Conservation (phyloP, 345 rosid species). For the Lepidium aucheri region DNA sequence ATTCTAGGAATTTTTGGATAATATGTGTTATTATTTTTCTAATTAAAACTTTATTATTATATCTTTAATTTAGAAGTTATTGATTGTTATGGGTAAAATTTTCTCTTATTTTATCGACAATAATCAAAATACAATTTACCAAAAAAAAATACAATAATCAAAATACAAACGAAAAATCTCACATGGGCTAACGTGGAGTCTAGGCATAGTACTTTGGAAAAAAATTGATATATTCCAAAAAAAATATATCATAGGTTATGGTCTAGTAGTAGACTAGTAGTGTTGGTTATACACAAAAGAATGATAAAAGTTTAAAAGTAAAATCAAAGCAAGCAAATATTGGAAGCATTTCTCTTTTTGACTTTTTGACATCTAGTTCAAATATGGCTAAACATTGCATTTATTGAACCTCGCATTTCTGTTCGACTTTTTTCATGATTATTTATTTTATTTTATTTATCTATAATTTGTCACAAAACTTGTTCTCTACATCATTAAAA, state of each 20-base stretch:
- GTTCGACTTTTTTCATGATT: neutral
- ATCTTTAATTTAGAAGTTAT: too few relatives aligned
- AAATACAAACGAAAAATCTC: too few relatives aligned
- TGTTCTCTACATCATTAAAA: neutral
- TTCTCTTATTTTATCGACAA: too few relatives aligned
- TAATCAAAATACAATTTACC: too few relatives aligned
- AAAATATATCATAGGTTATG: neutral
- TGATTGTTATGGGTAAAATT: too few relatives aligned
- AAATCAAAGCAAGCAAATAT: neutral
- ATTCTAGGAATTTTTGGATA: too few relatives aligned
- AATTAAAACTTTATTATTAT: too few relatives aligned
- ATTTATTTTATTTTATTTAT: too few relatives aligned
- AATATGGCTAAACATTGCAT: slow-evolving; percentile 13
- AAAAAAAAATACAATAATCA: too few relatives aligned
- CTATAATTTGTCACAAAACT: too few relatives aligned
- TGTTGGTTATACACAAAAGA: slow-evolving; percentile 5
- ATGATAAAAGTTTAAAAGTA: neutral
- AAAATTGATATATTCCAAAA: neutral
- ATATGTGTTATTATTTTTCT: too few relatives aligned
- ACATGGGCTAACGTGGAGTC: slow-evolving; percentile 17
- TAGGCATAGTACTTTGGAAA: slow-evolving; percentile 1
- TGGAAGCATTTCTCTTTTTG: too few relatives aligned
- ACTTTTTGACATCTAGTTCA: neutral
- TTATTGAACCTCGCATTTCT: slow-evolving; percentile 3
- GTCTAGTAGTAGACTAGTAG: neutral